A percentile compares a stretch with the other conserved stretches of the same genome.
Conservation (phyloP, 2,329 filamentous ascomycete species). For the Aspergillus brasiliensis region DNA sequence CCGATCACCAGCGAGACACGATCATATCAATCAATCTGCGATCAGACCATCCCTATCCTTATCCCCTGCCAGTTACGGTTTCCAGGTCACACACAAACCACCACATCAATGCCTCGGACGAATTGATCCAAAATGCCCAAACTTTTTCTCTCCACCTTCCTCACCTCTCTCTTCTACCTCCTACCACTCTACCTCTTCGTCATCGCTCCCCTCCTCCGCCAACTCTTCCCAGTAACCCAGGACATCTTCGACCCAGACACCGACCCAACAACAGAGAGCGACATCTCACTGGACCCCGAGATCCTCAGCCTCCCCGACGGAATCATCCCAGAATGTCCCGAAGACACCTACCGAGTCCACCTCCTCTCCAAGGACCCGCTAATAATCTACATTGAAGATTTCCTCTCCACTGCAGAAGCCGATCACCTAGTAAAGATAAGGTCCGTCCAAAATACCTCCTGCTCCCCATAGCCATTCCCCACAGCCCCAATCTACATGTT, state of each 20-base stretch:
- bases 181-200: slow-evolving; percentile 42
- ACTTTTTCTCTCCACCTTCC: slow-evolving; percentile 30
- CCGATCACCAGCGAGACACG: neutral
- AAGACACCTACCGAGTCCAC: slow-evolving; percentile 42
- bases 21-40: slow-evolving; percentile 1
- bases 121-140: slow-evolving; percentile 15
- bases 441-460: slow-evolving; percentile 40
- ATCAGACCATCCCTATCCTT: neutral
- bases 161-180: slow-evolving; percentile 40
- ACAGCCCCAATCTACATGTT: neutral
- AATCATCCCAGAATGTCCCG: slow-evolving; percentile 27
- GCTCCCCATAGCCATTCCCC: neutral
- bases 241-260: slow-evolving; percentile 10
- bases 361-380: slow-evolving; percentile 57
- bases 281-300: slow-evolving; percentile 24
- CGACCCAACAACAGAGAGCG: slow-evolving; percentile 15
- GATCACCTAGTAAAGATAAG: slow-evolving; percentile 56
- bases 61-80: neutral
- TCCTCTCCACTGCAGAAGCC: slow-evolving; percentile 53
- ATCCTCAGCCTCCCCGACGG: slow-evolving; percentile 41
- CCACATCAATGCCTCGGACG: neutral
- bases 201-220: slow-evolving; percentile 35
- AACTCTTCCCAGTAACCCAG: slow-evolving; percentile 23
- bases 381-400: slow-evolving; percentile 61
- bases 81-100: neutral